These are phyloP conservation scores for Colletotrichum melonis DNA, from an alignment of 2,329 filamentous ascomycete genomes.

Conservation along the genomic window DNA sequence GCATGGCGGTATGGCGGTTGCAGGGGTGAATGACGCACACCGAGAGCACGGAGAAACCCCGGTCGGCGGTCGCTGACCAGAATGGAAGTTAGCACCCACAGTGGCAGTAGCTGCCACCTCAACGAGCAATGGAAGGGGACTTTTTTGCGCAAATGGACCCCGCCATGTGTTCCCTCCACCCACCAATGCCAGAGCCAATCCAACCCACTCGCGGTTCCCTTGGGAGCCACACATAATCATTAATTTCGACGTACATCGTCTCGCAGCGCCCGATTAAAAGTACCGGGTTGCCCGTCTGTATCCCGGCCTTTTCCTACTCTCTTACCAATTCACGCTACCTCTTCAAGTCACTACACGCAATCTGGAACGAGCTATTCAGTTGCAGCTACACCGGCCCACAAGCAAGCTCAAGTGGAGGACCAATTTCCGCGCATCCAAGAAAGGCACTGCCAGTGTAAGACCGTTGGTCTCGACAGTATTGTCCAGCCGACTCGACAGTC, in stretches of 20 bases:
- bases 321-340: neutral
- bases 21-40: slow-evolving; percentile 33
- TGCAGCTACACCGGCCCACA: neutral
- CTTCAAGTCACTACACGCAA: neutral
- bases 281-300: neutral
- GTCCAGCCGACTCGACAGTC: neutral
- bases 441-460: neutral
- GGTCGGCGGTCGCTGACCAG: slow-evolving; percentile 5
- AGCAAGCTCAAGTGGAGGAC: neutral
- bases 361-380: neutral
- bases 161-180: slow-evolving; percentile 14
- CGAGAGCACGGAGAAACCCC: slow-evolving; percentile 29
- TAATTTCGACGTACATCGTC: slow-evolving; percentile 29
- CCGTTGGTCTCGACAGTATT: neutral
- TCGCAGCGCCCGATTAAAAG: slow-evolving; percentile 20
- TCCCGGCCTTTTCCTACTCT: neutral
- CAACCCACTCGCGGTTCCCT: slow-evolving; percentile 12
- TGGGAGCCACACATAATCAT: slow-evolving; percentile 32
- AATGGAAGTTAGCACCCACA: too few relatives aligned
- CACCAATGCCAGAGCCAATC: slow-evolving; percentile 27
- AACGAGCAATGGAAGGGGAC: neutral
- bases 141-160: neutral
- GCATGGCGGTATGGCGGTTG: neutral
- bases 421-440: neutral
- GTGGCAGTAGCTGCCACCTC: too few relatives aligned